Percentiles rank a stretch among this genome's conserved stretches.
Evolutionary conservation across 495 filamentous ascomycete species (phyloP).

Genomic region (Margaritispora aquatica): DNA sequence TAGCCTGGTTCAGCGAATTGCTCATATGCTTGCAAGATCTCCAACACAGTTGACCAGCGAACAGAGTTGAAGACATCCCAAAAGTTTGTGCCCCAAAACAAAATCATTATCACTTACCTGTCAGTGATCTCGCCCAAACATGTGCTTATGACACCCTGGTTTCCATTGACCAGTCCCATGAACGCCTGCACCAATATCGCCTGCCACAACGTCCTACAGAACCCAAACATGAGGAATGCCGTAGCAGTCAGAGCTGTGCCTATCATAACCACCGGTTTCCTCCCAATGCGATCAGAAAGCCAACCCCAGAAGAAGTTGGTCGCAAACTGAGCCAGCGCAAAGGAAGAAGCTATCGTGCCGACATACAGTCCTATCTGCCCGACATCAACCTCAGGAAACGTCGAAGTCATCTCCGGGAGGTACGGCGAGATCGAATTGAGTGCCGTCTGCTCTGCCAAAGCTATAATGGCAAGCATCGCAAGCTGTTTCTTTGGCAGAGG

Average conservation of each 20-base stretch:
- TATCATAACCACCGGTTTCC: constrained; percentile 86
- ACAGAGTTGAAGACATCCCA: not conserved
- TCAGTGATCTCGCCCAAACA: constrained; percentile 95
- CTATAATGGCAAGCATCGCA: constrained; percentile 76
- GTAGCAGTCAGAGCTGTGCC: constrained; percentile 75
- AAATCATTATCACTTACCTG: constrained; percentile 27
- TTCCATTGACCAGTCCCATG: constrained; percentile 93
- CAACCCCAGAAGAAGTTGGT: constrained; percentile 96
- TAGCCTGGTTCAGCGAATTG: not conserved
- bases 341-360: constrained; percentile 79
- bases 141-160: constrained; percentile 78
- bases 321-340: constrained; percentile 84
- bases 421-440: constrained; percentile 97
- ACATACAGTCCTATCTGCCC: constrained; percentile 80
- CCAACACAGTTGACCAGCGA: not conserved
- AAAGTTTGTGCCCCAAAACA: not conserved
- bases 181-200: constrained; percentile 77
- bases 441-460: constrained; percentile 89
- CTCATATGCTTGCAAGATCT: not conserved
- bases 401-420: constrained; percentile 82
- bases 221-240: constrained; percentile 84
- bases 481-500: constrained; percentile 82
- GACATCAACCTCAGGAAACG: constrained; percentile 71
- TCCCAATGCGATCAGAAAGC: constrained; percentile 80
- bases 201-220: constrained; percentile 76